Evolutionary conservation across 306 rosid species (phyloP).

Genomic region (Chamaecrista fasciculata): DNA sequence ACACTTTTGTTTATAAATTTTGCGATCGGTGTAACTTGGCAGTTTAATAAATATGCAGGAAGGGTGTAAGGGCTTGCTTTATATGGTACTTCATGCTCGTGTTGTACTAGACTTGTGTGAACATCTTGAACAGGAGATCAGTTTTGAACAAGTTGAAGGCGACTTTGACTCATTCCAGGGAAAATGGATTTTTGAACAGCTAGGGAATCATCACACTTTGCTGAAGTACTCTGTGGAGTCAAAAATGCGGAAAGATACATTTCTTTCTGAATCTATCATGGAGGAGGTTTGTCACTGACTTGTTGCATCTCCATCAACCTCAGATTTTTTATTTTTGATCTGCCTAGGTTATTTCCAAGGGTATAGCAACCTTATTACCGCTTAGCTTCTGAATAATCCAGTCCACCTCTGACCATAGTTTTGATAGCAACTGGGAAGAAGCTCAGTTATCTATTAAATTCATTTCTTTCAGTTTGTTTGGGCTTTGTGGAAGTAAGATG

Average conservation of each 20-base stretch:
- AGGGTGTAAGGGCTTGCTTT: conserved; percentile 95
- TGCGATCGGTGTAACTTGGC: not conserved
- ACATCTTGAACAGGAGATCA: conserved; percentile 74
- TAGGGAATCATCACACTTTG: conserved; percentile 89
- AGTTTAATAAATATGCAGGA: conserved; percentile 52
- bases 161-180: conserved; percentile 89
- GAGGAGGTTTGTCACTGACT: conserved; percentile 58
- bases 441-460: not conserved
- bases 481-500: conserved; percentile 8
- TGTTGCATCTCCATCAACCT: conserved; percentile 7
- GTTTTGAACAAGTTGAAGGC: conserved; percentile 94
- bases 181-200: conserved; percentile 90
- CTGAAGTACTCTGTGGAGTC: conserved; percentile 93
- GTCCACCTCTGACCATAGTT: not conserved
- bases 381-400: not conserved
- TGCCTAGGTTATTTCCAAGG: not conserved
- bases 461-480: not conserved
- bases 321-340: not conserved
- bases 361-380: not conserved
- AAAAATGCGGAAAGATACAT: conserved; percentile 87
- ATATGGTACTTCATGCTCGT: conserved; percentile 99
- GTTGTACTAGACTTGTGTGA: conserved; percentile 89
- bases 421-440: not conserved
- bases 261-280: conserved; percentile 94
- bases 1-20: not conserved